Percentiles rank a stretch among this genome's conserved stretches.
phyloP scores from a whole-genome alignment of 2,329 filamentous ascomycete genomes.

The Camillea tinctor region DNA sequence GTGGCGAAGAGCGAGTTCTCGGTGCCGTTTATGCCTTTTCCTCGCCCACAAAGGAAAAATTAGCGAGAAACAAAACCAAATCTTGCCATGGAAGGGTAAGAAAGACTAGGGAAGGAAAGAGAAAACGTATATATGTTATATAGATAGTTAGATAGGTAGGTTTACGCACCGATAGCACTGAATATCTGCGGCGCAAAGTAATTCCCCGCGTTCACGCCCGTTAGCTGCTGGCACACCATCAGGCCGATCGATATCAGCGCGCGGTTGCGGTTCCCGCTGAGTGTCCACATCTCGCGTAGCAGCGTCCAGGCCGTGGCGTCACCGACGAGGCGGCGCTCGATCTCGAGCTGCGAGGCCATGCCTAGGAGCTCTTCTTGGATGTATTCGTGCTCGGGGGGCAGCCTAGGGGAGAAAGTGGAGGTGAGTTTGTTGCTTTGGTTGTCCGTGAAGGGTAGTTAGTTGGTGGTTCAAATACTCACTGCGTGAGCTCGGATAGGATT shows the following conservation, averaged over 20 bases:
- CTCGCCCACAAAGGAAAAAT: too few species aligned
- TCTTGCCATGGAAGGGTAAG: not conserved
- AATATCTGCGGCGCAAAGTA: constrained; percentile 73
- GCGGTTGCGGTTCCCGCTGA: constrained; percentile 45
- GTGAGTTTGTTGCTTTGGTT: not conserved
- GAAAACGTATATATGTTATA: too few species aligned
- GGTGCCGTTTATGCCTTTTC: constrained; percentile 42
- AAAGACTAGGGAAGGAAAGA: not conserved
- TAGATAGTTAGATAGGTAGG: not conserved
- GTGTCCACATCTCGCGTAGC: constrained; percentile 31
- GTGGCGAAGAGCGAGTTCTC: constrained; percentile 66
- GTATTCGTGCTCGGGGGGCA: constrained; percentile 55
- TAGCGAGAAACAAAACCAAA: too few species aligned
- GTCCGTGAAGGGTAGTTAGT: not conserved
- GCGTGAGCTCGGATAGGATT: constrained; percentile 52
- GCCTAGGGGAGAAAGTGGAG: constrained; percentile 38
- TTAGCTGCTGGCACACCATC: constrained; percentile 55
- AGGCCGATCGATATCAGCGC: constrained; percentile 47
- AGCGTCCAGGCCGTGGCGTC: constrained; percentile 47
- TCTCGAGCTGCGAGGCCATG: constrained; percentile 44
- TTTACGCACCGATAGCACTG: constrained; percentile 52
- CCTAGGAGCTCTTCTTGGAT: constrained; percentile 48
- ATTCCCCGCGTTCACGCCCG: constrained; percentile 49
- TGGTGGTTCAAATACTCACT: constrained; percentile 19
- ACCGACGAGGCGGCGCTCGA: constrained; percentile 50